phyloP scores from a whole-genome alignment of 805 yeast species.

The Monosporozyma servazzii region DNA sequence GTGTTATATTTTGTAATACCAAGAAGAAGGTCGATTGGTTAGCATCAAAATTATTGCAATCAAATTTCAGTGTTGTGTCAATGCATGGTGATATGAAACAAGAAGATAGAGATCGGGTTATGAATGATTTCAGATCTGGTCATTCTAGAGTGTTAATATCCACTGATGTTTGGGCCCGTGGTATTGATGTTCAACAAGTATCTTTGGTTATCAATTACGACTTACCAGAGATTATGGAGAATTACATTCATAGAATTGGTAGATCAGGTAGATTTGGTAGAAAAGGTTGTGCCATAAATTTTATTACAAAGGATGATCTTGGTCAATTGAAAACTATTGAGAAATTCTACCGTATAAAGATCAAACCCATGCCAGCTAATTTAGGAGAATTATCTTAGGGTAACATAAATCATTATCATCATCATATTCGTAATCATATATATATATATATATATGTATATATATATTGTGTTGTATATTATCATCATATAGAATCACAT shows the following conservation, averaged over 20 bases:
- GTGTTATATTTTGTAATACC: slow-evolving; percentile 96
- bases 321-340: slow-evolving; percentile 76
- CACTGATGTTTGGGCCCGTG: slow-evolving; percentile 95
- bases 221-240: slow-evolving; percentile 81
- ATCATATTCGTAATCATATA: background rate
- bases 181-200: slow-evolving; percentile 96
- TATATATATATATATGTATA: background rate
- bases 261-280: slow-evolving; percentile 98
- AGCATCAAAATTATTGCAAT: slow-evolving; percentile 59
- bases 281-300: slow-evolving; percentile 95
- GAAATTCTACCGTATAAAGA: slow-evolving; percentile 79
- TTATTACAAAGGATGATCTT: slow-evolving; percentile 74
- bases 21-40: slow-evolving; percentile 89
- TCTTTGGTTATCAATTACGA: slow-evolving; percentile 92
- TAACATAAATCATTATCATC: background rate
- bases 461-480: background rate
- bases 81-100: slow-evolving; percentile 97
- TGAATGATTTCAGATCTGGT: slow-evolving; percentile 94
- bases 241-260: slow-evolving; percentile 95
- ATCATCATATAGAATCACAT: slow-evolving; percentile 8
- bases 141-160: slow-evolving; percentile 86
- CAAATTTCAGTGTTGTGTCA: slow-evolving; percentile 84
- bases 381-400: slow-evolving; percentile 38
- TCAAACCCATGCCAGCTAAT: slow-evolving; percentile 86
- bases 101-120: slow-evolving; percentile 84